Evolutionary conservation across 441 rosid species (phyloP), one percentile per base, ranked within the genome.

Genomic region (Syzygium malaccense): DNA sequence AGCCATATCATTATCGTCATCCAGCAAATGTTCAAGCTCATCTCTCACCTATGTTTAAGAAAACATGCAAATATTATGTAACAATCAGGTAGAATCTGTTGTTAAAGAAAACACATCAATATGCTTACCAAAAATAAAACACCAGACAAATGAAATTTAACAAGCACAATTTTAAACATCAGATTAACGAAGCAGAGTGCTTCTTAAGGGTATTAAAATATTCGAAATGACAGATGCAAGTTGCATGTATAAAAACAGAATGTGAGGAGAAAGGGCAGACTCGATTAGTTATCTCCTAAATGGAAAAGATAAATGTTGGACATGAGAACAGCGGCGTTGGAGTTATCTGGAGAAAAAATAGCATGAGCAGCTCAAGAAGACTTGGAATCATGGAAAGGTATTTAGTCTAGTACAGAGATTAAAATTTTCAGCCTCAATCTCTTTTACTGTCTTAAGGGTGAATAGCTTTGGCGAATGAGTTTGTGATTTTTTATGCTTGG

Each of bases 1-100:
- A 48, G 95, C 95, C 95, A 95, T 93, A 87, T 95, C 96, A 88
- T 91, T 91, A 37, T 94, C 96, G 86, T 95, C 95, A 58, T 94
- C 96, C 89, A 95, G 89, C 91, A 95, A 88, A 86, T 93, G 94
- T 86, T 95, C 96, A 7, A 94, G 91, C 88, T 95, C 96, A 90
- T 94, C 95, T 80, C 96, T 92, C 86, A 94, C 95, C 96, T 94
- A 57, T n/a, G 87, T 88, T 88, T n/a, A 71, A 60, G 45, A 86
- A 53, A 33, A 62, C 30, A 79, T 55, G 30, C 53, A 33, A 88
- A 55, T 57, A 85, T 55, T 83, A 79, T 85, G 68, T 54, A 37
- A 75, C 60, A 45, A 55, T 75, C 83, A 75, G 53, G 83, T 75
- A 75, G 30, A 41, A 75, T 41, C 18, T 10, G 8, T 41, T 23